Evolutionary conservation across 148 eudicot species (phyloP), one percentile per base, ranked within the genome.

Genomic region (Cornus florida): DNA sequence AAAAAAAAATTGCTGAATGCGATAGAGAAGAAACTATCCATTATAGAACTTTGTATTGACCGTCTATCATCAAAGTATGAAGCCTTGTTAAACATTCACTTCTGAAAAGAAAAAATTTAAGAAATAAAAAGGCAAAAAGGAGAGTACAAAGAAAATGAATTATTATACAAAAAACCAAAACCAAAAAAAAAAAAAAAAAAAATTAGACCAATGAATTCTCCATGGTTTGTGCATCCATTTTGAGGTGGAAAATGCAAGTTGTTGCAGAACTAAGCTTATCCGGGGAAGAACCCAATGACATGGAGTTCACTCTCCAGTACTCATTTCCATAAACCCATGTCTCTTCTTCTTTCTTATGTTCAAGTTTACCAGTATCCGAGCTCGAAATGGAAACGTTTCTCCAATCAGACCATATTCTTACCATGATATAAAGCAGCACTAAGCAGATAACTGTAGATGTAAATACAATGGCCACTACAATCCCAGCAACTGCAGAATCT

Each of bases 371-470:
- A 10, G 48, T 82, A 24, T 86, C 98, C 22, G 91, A 89, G 73
- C 82, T 92, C 7, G 94, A 85, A 75, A 92, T 80, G 75, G 91
- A 82, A 41, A 88, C 92, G 53, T 78, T 84, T 77, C 89, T 90
- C 98, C 98, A 94, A 70, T 90, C 84, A 83, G 82, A 89, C 98
- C 98, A 94, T 38, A 94, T 92, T 82, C 97, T 91, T 53, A 91
- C 56, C 97, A 94, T 94, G 14, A 86, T 71, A 53, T 94, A 94
- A 17, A 94, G 68, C 91, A 94, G 77, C 22, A 82, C 82, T 85
- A 92, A 73, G 82, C 98, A 94, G 59, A 92, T 80, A 67, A 92
- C 84, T 31, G 91, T 85, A 35, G 98, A 85, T 41, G 90, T 90
- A 62, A 90, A 89, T 24, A 92, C 97, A 77, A 94, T 94, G 35